Conservation (phyloP, 75 land plant genomes). For the Pinus tabuliformis region DNA sequence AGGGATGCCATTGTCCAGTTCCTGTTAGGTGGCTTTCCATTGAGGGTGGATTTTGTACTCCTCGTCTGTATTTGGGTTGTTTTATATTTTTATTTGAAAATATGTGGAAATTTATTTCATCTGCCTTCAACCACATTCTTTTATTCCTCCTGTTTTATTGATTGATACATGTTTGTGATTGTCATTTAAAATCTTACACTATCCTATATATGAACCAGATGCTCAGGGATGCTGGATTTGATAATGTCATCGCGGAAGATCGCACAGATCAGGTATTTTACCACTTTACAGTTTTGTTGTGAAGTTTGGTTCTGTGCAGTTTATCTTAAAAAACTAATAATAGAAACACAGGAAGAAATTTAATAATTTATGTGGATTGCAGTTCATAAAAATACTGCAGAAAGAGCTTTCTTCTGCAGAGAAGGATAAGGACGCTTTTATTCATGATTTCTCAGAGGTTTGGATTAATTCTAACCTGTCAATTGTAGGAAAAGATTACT, state of each 20-base stretch:
- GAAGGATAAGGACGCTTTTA: slow-evolving; percentile 64
- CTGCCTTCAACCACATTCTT: not conserved
- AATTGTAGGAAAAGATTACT: slow-evolving; percentile 5
- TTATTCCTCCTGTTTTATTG: not conserved
- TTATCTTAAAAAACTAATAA: not conserved
- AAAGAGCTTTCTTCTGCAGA: slow-evolving; percentile 67
- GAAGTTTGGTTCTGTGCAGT: not conserved
- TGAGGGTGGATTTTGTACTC: not conserved
- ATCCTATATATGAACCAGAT: slow-evolving; percentile 40
- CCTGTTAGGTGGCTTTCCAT: not conserved
- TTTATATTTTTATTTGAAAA: not conserved
- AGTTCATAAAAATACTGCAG: slow-evolving; percentile 75
- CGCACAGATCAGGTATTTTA: slow-evolving; percentile 81
- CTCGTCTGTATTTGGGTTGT: not conserved
- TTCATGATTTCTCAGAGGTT: slow-evolving; percentile 84
- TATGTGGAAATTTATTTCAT: not conserved
- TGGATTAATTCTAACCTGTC: not conserved
- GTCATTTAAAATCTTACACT: not conserved
- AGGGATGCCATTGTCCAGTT: not conserved
- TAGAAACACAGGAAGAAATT: not conserved
- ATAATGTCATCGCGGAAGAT: slow-evolving; percentile 84
- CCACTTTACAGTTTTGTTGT: not conserved
- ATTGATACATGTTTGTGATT: not conserved
- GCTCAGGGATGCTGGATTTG: slow-evolving; percentile 86
- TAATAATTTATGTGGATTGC: slow-evolving; percentile 10